A percentile compares a stretch with the other conserved stretches of the same genome.
Evolutionary conservation across 176 grass and related monocot species (phyloP).

Genomic region (Raddia guianensis): DNA sequence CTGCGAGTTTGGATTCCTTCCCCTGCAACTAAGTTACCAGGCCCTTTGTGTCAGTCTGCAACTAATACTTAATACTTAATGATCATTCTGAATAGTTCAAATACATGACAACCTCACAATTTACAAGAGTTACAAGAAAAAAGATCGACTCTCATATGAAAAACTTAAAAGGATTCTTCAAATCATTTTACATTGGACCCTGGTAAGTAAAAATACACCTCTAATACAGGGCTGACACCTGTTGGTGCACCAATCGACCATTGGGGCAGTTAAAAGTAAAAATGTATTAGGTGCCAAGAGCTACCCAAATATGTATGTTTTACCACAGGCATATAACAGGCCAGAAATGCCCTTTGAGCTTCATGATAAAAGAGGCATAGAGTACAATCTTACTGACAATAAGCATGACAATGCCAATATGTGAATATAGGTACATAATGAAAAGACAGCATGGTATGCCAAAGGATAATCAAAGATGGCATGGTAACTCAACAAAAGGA

Average conservation of each 20-base stretch:
- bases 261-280: neutral
- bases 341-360: neutral
- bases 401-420: neutral
- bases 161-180: constrained; percentile 1
- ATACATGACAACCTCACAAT: constrained; percentile 4
- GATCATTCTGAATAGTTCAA: constrained; percentile 5
- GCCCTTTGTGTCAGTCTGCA: no score
- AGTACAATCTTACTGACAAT: neutral
- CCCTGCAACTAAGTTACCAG: neutral
- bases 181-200: neutral
- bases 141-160: neutral
- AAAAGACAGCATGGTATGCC: neutral
- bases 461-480: neutral
- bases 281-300: neutral
- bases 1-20: neutral
- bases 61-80: neutral
- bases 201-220: constrained; percentile 16
- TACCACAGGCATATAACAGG: neutral
- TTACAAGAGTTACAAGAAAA: constrained; percentile 1
- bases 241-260: neutral
- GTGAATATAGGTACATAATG: neutral
- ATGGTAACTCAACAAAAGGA: neutral
- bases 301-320: neutral
- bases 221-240: neutral
- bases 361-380: neutral